Evolutionary conservation across 495 filamentous ascomycete species (phyloP), one percentile per base, ranked within the genome.

Genomic region (Hyaloscypha variabilis): DNA sequence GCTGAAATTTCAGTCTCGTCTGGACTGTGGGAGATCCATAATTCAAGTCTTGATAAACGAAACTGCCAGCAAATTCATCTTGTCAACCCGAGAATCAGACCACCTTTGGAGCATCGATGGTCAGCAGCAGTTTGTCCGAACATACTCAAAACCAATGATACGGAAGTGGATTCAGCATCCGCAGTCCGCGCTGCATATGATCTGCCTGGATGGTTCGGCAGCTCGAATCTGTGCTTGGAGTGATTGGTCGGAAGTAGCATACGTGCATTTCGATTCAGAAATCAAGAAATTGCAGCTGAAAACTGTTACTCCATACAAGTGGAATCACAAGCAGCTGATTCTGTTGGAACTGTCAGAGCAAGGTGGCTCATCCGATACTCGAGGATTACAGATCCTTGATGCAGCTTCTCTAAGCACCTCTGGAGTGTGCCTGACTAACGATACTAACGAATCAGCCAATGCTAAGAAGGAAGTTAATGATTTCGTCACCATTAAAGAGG

Each of bases 201-300:
- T 72, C 42, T 74, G 70, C 59, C 57, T 69, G 53, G 72, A 74
- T 49, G 69, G 58, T 19, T 49, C 64, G 63, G 42, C 11, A 14
- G 71, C 69, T 60, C 29, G 54, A 30, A 58, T 73, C 60, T 72
- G 69, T 50, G 11, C 58, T 50, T 74, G 72, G 72, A 62, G 25
- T 54, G 67, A 74, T 58, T 70, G 72, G 70, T 72, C 70, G 26
- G 70, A 73, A 62, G 34, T 73, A 23, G 57, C 63, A 25, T 71
- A 2, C n/a, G 31, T 73, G 4, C 50, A 30, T 63, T 55, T 71
- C 26, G 57, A 31, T 28, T 50, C 49, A 31, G 61, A 63, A 25
- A 62, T 57, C 1, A 34, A 30, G 21, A 62, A 57, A 50, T 56
- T 68, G 49, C 62, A 70, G 49, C 36, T 75, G 58, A 73, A 72